A percentile compares a stretch with the other conserved stretches of the same genome.
Evolutionary conservation across 176 grass and related monocot species (phyloP).

Genomic region (Cenchrus americanus): DNA sequence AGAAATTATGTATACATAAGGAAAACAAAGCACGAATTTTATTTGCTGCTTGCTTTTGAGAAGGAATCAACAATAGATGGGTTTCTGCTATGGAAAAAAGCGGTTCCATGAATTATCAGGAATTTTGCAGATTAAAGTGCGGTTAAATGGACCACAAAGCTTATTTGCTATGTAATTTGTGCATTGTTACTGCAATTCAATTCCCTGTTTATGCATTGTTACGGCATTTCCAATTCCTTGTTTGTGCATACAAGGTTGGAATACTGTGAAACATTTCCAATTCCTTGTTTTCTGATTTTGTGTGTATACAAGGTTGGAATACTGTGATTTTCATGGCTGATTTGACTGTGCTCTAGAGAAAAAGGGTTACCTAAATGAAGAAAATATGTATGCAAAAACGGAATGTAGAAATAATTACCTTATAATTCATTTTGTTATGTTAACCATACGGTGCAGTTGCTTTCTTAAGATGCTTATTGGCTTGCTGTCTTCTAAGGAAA

Average conservation of each 20-base stretch:
- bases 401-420: neutral
- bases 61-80: neutral
- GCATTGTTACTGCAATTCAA: neutral
- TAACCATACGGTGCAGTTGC: neutral
- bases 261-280: too few species aligned
- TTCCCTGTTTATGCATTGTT: neutral
- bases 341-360: neutral
- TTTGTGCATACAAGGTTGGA: neutral
- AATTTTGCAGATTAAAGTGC: too few species aligned
- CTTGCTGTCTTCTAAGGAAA: neutral
- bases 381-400: neutral
- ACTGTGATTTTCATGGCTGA: neutral
- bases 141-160: neutral
- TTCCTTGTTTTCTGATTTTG: neutral
- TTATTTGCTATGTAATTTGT: neutral
- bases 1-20: neutral
- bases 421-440: neutral
- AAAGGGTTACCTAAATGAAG: neutral
- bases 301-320: neutral
- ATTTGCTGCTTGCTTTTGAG: neutral
- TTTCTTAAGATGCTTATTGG: neutral
- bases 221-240: too few species aligned
- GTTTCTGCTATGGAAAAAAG: neutral
- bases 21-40: neutral
- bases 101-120: neutral